Conservation (phyloP, 768 basidiomycete species). For the Pleurotus citrinopileatus region DNA sequence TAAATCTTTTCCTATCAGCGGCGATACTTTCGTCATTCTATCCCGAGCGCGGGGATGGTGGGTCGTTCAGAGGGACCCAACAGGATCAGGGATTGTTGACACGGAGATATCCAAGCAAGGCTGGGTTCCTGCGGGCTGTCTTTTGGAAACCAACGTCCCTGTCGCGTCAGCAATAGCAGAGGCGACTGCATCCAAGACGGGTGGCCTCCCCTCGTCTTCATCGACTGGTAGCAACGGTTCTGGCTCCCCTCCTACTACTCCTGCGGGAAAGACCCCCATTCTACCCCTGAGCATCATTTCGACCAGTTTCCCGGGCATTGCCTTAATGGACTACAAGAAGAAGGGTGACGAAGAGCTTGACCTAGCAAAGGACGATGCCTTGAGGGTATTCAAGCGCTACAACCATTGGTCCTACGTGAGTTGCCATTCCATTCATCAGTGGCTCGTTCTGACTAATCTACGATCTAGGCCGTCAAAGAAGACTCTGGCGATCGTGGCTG, state of each 20-base stretch:
- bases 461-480: conserved; percentile 82
- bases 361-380: conserved; percentile 80
- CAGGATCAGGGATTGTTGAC: conserved; percentile 76
- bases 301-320: conserved; percentile 96
- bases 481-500: conserved; percentile 92
- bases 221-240: conserved; percentile 29
- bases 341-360: conserved; percentile 93
- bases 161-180: conserved; percentile 86
- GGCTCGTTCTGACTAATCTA: conserved; percentile 13
- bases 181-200: conserved; percentile 58
- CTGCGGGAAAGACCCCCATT: conserved; percentile 71
- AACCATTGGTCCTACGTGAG: conserved; percentile 95
- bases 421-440: conserved; percentile 14
- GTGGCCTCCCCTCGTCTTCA: background rate
- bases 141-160: conserved; percentile 90
- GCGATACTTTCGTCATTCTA: conserved; percentile 90
- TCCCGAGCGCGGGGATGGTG: conserved; percentile 98
- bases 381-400: conserved; percentile 96
- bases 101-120: conserved; percentile 80
- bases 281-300: conserved; percentile 89
- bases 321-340: conserved; percentile 94
- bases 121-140: conserved; percentile 97
- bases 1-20: conserved; percentile 40
- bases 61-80: conserved; percentile 95
- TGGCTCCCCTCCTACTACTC: conserved; percentile 35